These are phyloP conservation scores for Tuber borchii DNA, from an alignment of 495 filamentous ascomycete genomes.

Conservation along the genomic window DNA sequence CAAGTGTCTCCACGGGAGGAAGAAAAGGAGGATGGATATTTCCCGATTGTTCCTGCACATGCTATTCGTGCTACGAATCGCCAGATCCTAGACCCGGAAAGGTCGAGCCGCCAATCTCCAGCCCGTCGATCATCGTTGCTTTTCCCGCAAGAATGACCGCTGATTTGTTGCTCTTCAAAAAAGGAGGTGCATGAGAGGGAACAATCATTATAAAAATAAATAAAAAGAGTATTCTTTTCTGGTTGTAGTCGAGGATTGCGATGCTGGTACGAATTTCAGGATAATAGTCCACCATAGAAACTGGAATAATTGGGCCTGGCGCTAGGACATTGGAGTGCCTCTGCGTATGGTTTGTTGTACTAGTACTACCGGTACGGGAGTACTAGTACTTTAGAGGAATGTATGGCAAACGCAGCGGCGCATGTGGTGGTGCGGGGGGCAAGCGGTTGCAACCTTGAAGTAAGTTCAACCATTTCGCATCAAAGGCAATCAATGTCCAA, in stretches of 20 bases:
- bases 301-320: background rate
- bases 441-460: too few species aligned
- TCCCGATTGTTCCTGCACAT: background rate
- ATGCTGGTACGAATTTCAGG: background rate
- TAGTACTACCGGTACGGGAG: too few species aligned
- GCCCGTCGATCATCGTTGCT: background rate
- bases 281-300: background rate
- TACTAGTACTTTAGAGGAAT: too few species aligned
- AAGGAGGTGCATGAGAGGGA: background rate
- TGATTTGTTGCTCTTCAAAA: background rate
- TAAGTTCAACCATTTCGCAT: too few species aligned
- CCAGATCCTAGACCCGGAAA: background rate
- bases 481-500: too few species aligned
- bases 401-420: too few species aligned
- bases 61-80: background rate
- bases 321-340: background rate
- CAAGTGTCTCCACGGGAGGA: background rate
- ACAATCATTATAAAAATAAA: background rate
- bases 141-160: background rate
- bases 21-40: background rate
- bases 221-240: background rate
- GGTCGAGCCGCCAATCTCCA: background rate
- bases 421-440: too few species aligned
- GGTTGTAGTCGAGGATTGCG: background rate
- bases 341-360: background rate